Evolutionary conservation across 371 early-diverging fungal species (phyloP).

Genomic region (Rhizopus stolonifer): DNA sequence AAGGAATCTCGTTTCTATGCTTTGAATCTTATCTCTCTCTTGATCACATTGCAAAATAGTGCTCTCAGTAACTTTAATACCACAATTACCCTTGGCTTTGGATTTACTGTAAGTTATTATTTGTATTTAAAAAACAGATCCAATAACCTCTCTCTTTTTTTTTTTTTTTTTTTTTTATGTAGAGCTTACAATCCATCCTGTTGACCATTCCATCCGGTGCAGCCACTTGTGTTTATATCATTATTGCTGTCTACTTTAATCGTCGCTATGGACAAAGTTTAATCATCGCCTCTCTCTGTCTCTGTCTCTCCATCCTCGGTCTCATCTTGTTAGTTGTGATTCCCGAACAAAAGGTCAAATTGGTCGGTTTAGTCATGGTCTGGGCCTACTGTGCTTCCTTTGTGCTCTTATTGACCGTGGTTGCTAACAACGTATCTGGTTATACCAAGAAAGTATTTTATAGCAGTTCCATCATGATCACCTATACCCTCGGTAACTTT

Average conservation of each 20-base stretch:
- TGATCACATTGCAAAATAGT: conserved; percentile 42
- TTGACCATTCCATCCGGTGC: conserved; percentile 41
- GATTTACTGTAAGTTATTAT: too few species aligned
- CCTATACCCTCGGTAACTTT: conserved; percentile 32
- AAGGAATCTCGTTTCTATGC: conserved; percentile 23
- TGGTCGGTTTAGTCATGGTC: conserved; percentile 32
- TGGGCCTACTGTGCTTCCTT: conserved; percentile 33
- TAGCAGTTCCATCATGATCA: conserved; percentile 18
- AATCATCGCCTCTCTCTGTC: conserved; percentile 21
- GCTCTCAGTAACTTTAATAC: conserved; percentile 34
- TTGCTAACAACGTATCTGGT: conserved; percentile 33
- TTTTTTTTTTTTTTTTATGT: too few species aligned
- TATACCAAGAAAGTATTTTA: conserved; percentile 39
- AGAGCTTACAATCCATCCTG: conserved; percentile 32
- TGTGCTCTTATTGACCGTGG: conserved; percentile 6
- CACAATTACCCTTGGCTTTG: conserved; percentile 40
- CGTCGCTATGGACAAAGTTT: conserved; percentile 36
- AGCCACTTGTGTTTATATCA: conserved; percentile 29
- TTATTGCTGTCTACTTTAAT: conserved; percentile 35
- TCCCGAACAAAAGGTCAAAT: conserved; percentile 33
- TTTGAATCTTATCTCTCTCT: conserved; percentile 26
- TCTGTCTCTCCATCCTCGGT: conserved; percentile 31
- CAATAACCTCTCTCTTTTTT: too few species aligned
- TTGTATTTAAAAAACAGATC: too few species aligned
- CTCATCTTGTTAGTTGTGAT: conserved; percentile 37